Evolutionary conservation across 768 basidiomycete genomes (phyloP), one percentile per base, ranked within the genome.

Genomic region (Amyloporia xantha): DNA sequence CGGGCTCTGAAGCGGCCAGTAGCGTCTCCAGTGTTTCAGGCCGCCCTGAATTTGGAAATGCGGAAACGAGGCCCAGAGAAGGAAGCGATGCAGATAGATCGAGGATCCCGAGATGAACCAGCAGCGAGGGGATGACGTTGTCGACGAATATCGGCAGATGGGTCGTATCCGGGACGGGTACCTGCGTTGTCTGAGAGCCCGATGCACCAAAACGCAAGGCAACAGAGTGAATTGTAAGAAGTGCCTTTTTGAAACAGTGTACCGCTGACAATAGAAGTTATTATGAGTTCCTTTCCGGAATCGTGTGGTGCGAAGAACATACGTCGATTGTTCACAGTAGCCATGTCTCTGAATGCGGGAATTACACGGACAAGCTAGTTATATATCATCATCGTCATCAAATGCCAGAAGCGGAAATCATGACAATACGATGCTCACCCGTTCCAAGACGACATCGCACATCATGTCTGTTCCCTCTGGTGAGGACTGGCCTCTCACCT

Each of bases 171-270:
- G 13, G 87, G 64, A 23, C 35, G 6, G 57, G 57, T 5, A 54
- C 10, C 17, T 81, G 79, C 58, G 89, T 81, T 11, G 79, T 72
- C 17, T 75, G n/a, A n/a, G n/a, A n/a, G 10, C 74, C 66, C 38
- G 69, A 61, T 5, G 76, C 66, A 42, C 77, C 76, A 68, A 92
- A 92, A 39, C 87, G 81, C 38, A 83, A 63, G 21, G 65, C 67
- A 44, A 93, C 66, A 21, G 80, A 82, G 53, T 88, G 79, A 44
- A 91, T 70, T 44, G 93, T 75, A 65, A 91, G 90, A 26, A 95
- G 70, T 2, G 86, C 90, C 61, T 93, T 95, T 66, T 91, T 92
- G 75, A 91, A 90, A 60, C 88, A 80, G 66, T 90, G 93, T 20
- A 91, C 73, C n/a, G 79, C 88, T 91, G 55, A 11, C 24, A 20